Evolutionary conservation across 2,329 filamentous ascomycete genomes (phyloP).

Genomic region (Epichloe festucae): DNA sequence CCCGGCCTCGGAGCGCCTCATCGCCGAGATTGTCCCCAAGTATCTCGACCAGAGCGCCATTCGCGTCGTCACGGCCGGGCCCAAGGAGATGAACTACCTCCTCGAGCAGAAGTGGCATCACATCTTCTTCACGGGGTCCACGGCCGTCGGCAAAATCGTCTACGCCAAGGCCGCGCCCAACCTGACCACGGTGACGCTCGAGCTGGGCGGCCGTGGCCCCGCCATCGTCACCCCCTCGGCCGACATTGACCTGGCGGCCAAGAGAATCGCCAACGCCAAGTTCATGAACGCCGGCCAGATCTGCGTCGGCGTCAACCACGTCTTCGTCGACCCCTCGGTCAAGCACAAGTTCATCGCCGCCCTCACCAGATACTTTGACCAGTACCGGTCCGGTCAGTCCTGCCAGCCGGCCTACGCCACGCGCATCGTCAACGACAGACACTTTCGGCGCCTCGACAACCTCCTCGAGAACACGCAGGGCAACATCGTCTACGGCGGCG

Average conservation of each 20-base stretch:
- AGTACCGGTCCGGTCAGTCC: constrained; percentile 8
- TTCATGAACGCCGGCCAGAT: constrained; percentile 26
- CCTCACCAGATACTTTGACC: constrained; percentile 20
- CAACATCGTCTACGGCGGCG: constrained; percentile 22
- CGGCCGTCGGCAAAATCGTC: constrained; percentile 24
- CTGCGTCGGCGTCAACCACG: constrained; percentile 24
- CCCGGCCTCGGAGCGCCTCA: constrained; percentile 18
- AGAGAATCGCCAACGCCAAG: constrained; percentile 29
- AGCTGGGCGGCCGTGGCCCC: constrained; percentile 32
- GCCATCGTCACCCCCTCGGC: constrained; percentile 28
- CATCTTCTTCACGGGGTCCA: constrained; percentile 33
- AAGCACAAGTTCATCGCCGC: constrained; percentile 22
- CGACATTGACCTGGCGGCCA: constrained; percentile 28
- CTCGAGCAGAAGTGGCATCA: constrained; percentile 27
- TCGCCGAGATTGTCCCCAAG: constrained; percentile 25
- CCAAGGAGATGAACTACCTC: constrained; percentile 22
- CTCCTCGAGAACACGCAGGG: constrained; percentile 25
- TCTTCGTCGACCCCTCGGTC: constrained; percentile 26
- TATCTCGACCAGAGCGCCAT: constrained; percentile 29
- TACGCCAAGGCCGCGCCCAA: constrained; percentile 28
- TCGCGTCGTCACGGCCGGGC: constrained; percentile 21
- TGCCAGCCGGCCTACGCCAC: constrained; percentile 6
- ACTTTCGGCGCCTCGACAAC: constrained; percentile 26
- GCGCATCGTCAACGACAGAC: constrained; percentile 28
- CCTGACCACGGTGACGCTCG: constrained; percentile 30